Evolutionary conservation across 2,329 filamentous ascomycete species (phyloP).

Genomic region (Ambrosiella cleistominuta): DNA sequence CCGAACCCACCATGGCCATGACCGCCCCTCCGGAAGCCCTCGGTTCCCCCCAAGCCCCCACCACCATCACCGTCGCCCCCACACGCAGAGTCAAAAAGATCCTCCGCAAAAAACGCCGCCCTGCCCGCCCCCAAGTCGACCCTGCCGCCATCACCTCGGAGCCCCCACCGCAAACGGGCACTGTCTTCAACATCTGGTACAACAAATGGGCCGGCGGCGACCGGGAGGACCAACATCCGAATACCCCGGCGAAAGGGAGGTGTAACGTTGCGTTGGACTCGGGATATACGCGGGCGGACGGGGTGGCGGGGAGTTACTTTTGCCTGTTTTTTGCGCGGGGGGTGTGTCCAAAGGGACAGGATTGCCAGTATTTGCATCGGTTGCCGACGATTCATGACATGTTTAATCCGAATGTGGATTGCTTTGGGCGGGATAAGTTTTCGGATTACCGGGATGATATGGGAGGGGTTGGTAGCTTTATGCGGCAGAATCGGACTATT

Average conservation of each 20-base stretch:
- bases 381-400: constrained; percentile 74
- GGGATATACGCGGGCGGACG: constrained; percentile 64
- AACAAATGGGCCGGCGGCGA: constrained; percentile 97
- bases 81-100: constrained; percentile 57
- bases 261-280: constrained; percentile 72
- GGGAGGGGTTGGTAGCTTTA: constrained; percentile 88
- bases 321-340: constrained; percentile 85
- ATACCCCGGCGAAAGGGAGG: constrained; percentile 65
- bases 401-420: constrained; percentile 87
- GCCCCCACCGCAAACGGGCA: constrained; percentile 79
- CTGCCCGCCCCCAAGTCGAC: constrained; percentile 82
- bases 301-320: constrained; percentile 66
- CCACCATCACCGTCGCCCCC: constrained; percentile 23
- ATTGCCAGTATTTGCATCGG: constrained; percentile 88
- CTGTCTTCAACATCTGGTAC: constrained; percentile 97
- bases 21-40: neutral
- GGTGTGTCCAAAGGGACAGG: constrained; percentile 65
- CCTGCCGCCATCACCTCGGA: constrained; percentile 66
- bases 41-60: constrained; percentile 17
- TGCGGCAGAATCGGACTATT: constrained; percentile 82
- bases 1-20: neutral
- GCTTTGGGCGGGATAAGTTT: constrained; percentile 85
- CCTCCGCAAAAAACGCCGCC: constrained; percentile 79
- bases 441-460: constrained; percentile 92
- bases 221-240: constrained; percentile 71